Conservation (phyloP, 352 stramenopile species). For the Phytopythium cucurbitacearum region DNA sequence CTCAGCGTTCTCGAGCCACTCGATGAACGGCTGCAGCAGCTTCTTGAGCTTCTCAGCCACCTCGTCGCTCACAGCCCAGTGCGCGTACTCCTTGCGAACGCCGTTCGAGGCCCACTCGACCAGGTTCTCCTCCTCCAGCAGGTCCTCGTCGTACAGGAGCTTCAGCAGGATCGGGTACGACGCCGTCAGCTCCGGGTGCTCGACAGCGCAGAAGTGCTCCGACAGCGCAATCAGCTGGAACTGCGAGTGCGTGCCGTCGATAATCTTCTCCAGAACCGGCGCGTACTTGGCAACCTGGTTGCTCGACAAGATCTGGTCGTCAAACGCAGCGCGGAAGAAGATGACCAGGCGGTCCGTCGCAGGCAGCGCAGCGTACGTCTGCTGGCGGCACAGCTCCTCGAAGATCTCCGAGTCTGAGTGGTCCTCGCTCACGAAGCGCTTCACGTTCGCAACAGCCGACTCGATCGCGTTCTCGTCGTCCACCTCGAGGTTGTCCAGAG, state of each 20-base stretch:
- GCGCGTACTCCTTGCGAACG: slow-evolving; percentile 74
- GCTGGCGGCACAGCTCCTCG: slow-evolving; percentile 91
- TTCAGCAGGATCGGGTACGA: slow-evolving; percentile 95
- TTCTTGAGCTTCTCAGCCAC: slow-evolving; percentile 79
- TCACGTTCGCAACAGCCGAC: slow-evolving; percentile 59
- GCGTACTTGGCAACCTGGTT: slow-evolving; percentile 90
- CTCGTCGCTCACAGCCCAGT: slow-evolving; percentile 89
- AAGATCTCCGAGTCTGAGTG: slow-evolving; percentile 65
- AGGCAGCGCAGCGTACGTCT: slow-evolving; percentile 89
- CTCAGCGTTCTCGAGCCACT: slow-evolving; percentile 96
- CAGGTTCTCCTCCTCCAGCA: slow-evolving; percentile 95
- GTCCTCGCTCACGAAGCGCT: slow-evolving; percentile 45
- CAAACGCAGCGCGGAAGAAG: slow-evolving; percentile 89
- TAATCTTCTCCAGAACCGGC: slow-evolving; percentile 80
- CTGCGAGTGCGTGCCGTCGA: slow-evolving; percentile 87
- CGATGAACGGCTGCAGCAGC: slow-evolving; percentile 92
- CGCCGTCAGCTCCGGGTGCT: slow-evolving; percentile 67
- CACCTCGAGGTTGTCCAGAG: slow-evolving; percentile 78
- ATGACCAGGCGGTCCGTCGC: slow-evolving; percentile 94
- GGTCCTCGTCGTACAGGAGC: slow-evolving; percentile 95
- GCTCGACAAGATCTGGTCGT: slow-evolving; percentile 86
- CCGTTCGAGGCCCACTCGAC: slow-evolving; percentile 86
- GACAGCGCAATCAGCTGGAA: slow-evolving; percentile 90
- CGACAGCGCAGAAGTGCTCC: slow-evolving; percentile 89
- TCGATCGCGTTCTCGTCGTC: slow-evolving; percentile 84